Conservation (phyloP, 768 basidiomycete genomes). For the Asterophora lycoperdoides region DNA sequence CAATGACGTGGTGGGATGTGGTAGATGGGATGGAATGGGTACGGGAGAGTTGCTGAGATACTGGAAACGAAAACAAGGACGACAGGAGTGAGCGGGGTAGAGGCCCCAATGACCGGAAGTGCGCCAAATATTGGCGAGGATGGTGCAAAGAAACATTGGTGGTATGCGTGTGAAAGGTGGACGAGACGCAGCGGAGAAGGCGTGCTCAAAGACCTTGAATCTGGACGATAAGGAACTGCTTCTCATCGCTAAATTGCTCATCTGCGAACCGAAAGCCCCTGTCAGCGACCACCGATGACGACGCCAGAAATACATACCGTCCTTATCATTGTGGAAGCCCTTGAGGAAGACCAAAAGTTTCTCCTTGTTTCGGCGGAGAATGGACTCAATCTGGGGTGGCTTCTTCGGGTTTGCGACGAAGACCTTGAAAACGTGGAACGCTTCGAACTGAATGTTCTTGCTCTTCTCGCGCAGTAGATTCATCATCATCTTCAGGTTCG, state of each 20-base stretch:
- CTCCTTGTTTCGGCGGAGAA: conserved; percentile 90
- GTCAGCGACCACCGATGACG: neutral
- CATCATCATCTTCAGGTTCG: conserved; percentile 99
- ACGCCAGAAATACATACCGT: conserved; percentile 50
- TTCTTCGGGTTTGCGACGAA: conserved; percentile 99
- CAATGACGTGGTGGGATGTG: neutral
- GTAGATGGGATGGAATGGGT: too few relatives aligned
- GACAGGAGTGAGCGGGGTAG: too few relatives aligned
- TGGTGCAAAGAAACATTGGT: neutral
- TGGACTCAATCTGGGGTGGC: conserved; percentile 88
- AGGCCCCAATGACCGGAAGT: too few relatives aligned
- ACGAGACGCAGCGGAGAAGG: neutral
- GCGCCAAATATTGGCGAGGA: too few relatives aligned
- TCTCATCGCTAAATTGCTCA: conserved; percentile 97
- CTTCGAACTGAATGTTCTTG: conserved; percentile 99
- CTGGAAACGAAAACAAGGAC: too few relatives aligned
- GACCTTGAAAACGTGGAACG: conserved; percentile 99
- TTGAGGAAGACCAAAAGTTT: conserved; percentile 87
- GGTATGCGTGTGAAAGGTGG: neutral
- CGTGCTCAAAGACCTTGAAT: conserved; percentile 65
- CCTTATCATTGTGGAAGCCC: conserved; percentile 97
- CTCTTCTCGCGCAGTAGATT: conserved; percentile 96
- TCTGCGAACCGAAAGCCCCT: conserved; percentile 39
- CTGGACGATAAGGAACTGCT: conserved; percentile 92
- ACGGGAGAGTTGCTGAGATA: too few relatives aligned